Percentiles rank a stretch among this genome's conserved stretches.
Conservation (phyloP, 306 rosid genomes). For the Vachellia collinsii region DNA sequence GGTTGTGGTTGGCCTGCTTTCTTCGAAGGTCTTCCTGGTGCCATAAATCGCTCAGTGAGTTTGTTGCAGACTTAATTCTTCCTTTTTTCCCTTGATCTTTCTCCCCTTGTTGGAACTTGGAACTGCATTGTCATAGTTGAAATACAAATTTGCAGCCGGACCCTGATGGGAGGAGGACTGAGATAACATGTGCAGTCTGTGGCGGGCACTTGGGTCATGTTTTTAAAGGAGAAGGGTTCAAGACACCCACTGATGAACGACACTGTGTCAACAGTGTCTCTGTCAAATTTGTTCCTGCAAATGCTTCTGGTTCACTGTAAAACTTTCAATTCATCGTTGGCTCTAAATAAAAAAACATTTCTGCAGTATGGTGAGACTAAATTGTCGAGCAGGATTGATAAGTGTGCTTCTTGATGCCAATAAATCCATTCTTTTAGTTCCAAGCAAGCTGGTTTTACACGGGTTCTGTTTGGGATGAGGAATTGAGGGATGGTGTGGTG, state of each 20-base stretch:
- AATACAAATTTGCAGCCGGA: constrained; percentile 59
- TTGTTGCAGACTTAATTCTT: background rate
- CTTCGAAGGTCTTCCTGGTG: constrained; percentile 86
- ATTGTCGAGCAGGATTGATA: background rate
- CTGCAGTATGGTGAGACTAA: constrained; percentile 2
- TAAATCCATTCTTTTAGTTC: constrained; percentile 15
- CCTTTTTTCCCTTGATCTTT: background rate
- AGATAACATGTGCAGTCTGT: constrained; percentile 89
- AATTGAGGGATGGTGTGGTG: background rate
- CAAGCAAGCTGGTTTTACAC: background rate
- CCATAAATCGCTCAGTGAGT: constrained; percentile 74
- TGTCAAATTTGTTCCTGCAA: constrained; percentile 57
- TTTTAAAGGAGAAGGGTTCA: constrained; percentile 80
- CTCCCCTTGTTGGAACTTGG: background rate
- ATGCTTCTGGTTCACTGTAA: constrained; percentile 46
- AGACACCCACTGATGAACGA: constrained; percentile 83
- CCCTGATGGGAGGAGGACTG: constrained; percentile 90
- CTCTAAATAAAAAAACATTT: background rate
- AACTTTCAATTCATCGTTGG: background rate
- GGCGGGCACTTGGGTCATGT: constrained; percentile 88
- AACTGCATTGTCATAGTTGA: constrained; percentile 13
- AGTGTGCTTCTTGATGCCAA: background rate
- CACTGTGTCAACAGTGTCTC: constrained; percentile 92
- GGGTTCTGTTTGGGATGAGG: background rate
- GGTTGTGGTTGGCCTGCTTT: constrained; percentile 99